Evolutionary conservation across 305 asterid species (phyloP), one percentile per base, ranked within the genome.

Genomic region (Nicotiana rustica): DNA sequence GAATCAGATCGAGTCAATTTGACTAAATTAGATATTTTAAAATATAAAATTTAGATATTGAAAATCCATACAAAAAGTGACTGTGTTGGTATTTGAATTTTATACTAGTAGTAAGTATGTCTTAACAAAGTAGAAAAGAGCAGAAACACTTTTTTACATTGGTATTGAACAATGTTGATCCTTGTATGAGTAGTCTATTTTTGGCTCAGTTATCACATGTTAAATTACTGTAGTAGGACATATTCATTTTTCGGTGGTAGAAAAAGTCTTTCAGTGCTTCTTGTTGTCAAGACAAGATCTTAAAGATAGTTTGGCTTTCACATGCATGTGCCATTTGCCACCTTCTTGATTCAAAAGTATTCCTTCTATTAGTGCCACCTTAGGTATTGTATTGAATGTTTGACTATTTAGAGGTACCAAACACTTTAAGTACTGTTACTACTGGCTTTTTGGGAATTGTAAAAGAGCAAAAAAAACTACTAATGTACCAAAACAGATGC

Each of bases 181-280:
- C 64, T 75, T 71, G 13, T 71, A 44, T 6, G 61, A 75, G 79
- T 25, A 75, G 25, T 49, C 79, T 25, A 75, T 75, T 25, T 25
- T 25, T 75, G 79, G 44, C 44, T 75, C 5, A 75, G 12, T 49
- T 1, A 15, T 75, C 80, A 75, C 29, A 75, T 75, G 47, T 75
- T 49, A 52, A 59, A 52, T 75, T 75, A 52, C 65, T 52, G 80
- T 75, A 55, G 80, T 52, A 61, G 29, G 17, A 75, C 80, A 52
- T 55, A 4, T 55, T 55, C 59, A 12, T 13, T 55, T 12, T 55
- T 3, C 6, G 59, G 59, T 55, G 59, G 6, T 13, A 4, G 59
- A 55, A 55, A 12, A 55, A 75, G 65, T 52, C 21, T 44, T 21
- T 0, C 4, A 14, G 21, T 52, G 44, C 62, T 75, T 75, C 59